Conservation (phyloP, 352 stramenopile species). For the Globisporangium spinosum region DNA sequence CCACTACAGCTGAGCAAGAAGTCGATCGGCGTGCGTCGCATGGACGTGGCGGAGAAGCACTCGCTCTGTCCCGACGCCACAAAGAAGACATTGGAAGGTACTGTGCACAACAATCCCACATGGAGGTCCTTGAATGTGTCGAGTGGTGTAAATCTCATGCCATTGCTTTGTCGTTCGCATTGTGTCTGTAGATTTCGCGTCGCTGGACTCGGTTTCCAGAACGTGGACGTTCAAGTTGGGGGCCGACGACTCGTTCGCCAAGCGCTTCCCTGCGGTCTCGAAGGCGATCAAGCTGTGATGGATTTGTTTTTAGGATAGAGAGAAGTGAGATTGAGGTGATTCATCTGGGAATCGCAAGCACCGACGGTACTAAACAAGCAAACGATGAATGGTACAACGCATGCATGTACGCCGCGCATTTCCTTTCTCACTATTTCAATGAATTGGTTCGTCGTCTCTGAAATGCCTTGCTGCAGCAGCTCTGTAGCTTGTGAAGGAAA, state of each 20-base stretch:
- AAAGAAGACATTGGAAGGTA: conserved; percentile 51
- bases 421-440: no score
- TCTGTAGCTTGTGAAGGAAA: no score
- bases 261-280: conserved; percentile 42
- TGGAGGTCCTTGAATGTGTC: background rate
- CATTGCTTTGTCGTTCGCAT: conserved; percentile 2
- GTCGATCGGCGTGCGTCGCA: conserved; percentile 37
- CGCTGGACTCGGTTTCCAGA: conserved; percentile 37
- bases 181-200: conserved; percentile 36
- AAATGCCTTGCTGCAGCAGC: no score
- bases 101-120: background rate
- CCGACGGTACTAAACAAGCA: no score
- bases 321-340: background rate
- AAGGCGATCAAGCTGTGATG: conserved; percentile 48
- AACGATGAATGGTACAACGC: no score
- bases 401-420: no score
- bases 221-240: conserved; percentile 52
- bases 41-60: conserved; percentile 42
- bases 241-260: conserved; percentile 47
- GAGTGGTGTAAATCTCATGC: background rate
- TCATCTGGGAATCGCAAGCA: background rate
- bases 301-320: conserved; percentile 7
- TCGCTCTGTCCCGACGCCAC: conserved; percentile 33
- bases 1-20: conserved; percentile 29
- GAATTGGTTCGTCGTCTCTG: no score